phyloP scores from a whole-genome alignment of 768 basidiomycete genomes.

The Panaeolus cyanescens region DNA sequence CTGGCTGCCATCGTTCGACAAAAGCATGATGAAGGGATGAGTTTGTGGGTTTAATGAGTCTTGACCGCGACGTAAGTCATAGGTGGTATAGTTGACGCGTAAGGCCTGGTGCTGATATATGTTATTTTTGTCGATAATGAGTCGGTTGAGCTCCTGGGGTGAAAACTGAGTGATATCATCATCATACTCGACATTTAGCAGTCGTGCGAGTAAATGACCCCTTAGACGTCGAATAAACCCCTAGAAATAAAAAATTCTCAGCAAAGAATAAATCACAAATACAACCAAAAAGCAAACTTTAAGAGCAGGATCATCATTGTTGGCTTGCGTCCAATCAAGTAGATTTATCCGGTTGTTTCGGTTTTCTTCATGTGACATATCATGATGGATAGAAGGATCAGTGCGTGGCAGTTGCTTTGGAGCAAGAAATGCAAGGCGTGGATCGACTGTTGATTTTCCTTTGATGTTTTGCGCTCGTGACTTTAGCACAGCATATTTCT shows the following conservation, averaged over 20 bases:
- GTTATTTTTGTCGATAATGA: slow-evolving; percentile 17
- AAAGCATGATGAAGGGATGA: slow-evolving; percentile 37
- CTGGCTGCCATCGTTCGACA: slow-evolving; percentile 4
- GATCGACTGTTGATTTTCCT: not conserved
- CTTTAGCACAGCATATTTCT: not conserved
- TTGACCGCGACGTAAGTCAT: slow-evolving; percentile 38
- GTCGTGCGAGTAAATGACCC: slow-evolving; percentile 6
- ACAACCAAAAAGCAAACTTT: slow-evolving; percentile 11
- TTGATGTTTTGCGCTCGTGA: slow-evolving; percentile 5
- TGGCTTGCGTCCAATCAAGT: slow-evolving; percentile 6
- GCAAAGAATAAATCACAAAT: slow-evolving; percentile 10
- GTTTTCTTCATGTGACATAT: slow-evolving; percentile 16
- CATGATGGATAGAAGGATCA: slow-evolving; percentile 14
- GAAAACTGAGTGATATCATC: slow-evolving; percentile 22
- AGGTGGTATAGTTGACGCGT: slow-evolving; percentile 28
- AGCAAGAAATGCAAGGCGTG: not conserved
- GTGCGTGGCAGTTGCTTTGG: slow-evolving; percentile 8
- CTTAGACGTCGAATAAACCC: slow-evolving; percentile 7
- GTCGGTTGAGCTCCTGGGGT: slow-evolving; percentile 17
- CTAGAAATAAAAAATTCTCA: slow-evolving; percentile 12
- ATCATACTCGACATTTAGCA: slow-evolving; percentile 17
- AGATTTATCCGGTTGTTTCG: slow-evolving; percentile 22
- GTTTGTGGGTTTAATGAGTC: slow-evolving; percentile 42
- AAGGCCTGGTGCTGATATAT: slow-evolving; percentile 18
- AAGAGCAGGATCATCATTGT: slow-evolving; percentile 19